Evolutionary conservation across 768 basidiomycete genomes (phyloP), one percentile per base, ranked within the genome.

Genomic region (Termitomyces sp.): DNA sequence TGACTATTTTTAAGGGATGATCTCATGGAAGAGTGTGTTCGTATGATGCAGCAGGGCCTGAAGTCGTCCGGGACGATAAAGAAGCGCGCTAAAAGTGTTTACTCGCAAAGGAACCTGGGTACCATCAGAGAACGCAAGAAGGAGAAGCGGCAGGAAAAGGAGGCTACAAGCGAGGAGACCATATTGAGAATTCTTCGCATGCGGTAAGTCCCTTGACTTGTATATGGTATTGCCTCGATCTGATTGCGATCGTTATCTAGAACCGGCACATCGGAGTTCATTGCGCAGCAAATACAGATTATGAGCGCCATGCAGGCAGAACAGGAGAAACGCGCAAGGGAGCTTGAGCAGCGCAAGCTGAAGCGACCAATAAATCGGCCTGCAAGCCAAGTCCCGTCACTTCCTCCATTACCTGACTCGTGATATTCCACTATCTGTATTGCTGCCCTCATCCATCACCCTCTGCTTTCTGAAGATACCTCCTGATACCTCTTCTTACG

Each of bases 181-280:
- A 97, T 98, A 59, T 84, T 99, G 79, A 80, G 94, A 58, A 95
- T 99, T 63, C 77, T 99, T 44, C 84, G 97, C 34, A 98, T 98
- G 96, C 82, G 95, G 95, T 93, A 68, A 72, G 55, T 54, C 20
- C 57, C n/a, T n/a, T 44, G 12, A 33, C 22, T 9, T 49, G 3
- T 37, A 30, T n/a, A 44, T 18, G 13, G 22, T 36, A 12, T 50
- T 12, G 12, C 51, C 33, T 33, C 24, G 9, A 27, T 30, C 12
- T 44, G 6, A 33, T 42, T 20, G 58, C 18, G n/a, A 64, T 45
- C 16, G 18, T 27, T 36, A 36, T 54, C 63, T 11, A 93, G 93
- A 66, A 81, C 89, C 12, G 81, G 84, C 47, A 94, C 92, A 4
- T 80, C 83, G 18, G 94, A 95, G 53, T 96, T 96, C 69, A 90